Evolutionary conservation across 495 filamentous ascomycete genomes (phyloP).

Genomic region (Lophium mytilinum): DNA sequence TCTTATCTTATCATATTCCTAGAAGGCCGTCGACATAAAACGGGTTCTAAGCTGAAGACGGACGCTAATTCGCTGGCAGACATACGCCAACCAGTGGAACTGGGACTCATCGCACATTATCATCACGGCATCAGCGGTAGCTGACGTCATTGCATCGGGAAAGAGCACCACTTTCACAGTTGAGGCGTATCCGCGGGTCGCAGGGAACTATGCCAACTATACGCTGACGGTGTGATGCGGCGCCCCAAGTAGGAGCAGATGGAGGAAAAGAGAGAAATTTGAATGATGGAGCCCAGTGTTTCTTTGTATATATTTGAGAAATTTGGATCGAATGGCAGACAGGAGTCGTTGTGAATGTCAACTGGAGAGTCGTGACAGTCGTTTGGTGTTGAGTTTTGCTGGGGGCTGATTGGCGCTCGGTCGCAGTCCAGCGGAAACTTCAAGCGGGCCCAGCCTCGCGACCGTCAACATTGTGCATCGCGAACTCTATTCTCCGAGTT

Average conservation of each 20-base stretch:
- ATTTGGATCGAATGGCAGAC: too few species aligned
- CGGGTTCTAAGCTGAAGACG: not conserved
- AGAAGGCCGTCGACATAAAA: not conserved
- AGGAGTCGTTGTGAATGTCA: not conserved
- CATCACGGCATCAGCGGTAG: conserved; percentile 37
- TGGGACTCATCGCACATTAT: conserved; percentile 41
- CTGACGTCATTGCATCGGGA: conserved; percentile 41
- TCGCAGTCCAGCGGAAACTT: not conserved
- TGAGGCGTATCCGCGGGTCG: conserved; percentile 45
- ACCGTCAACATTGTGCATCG: not conserved
- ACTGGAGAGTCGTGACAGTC: not conserved
- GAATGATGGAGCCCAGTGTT: too few species aligned
- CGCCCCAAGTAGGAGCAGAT: too few species aligned
- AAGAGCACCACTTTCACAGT: conserved; percentile 43
- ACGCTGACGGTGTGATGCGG: conserved; percentile 36
- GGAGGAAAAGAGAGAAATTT: too few species aligned
- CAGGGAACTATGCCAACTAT: conserved; percentile 40
- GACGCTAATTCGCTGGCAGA: conserved; percentile 16
- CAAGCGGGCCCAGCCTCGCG: not conserved
- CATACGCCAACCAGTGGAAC: conserved; percentile 45
- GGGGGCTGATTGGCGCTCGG: not conserved
- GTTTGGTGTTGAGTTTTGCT: conserved; percentile 1
- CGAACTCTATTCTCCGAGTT: not conserved
- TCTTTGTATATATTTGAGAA: too few species aligned
- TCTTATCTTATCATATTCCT: not conserved